These are phyloP conservation scores for Didymella sp. DNA, from an alignment of 2,329 filamentous ascomycete genomes.

Conservation along the genomic window DNA sequence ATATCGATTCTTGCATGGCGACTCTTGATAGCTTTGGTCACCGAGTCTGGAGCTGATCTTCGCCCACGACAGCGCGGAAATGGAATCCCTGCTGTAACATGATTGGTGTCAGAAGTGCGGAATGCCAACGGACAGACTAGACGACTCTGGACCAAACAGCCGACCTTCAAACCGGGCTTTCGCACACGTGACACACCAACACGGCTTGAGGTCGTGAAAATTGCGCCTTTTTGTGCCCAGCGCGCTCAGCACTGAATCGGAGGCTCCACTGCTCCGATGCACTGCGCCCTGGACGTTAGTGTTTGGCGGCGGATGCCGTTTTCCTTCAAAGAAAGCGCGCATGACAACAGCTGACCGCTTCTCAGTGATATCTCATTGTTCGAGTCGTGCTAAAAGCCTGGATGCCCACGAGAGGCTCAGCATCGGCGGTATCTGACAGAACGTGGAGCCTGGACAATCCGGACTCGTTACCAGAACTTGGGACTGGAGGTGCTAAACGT, in stretches of 20 bases:
- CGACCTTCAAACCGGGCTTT: slow-evolving; percentile 29
- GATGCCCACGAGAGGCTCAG: slow-evolving; percentile 8
- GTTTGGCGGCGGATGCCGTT: slow-evolving; percentile 14
- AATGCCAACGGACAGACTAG: slow-evolving; percentile 27
- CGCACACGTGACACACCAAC: slow-evolving; percentile 30
- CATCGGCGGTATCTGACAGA: slow-evolving; percentile 4
- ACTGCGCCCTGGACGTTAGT: slow-evolving; percentile 17
- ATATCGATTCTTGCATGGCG: slow-evolving; percentile 17
- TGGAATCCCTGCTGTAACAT: slow-evolving; percentile 34
- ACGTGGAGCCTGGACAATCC: slow-evolving; percentile 6
- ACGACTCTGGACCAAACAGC: slow-evolving; percentile 33
- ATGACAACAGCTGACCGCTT: slow-evolving; percentile 9
- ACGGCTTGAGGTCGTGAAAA: slow-evolving; percentile 18
- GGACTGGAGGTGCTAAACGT: slow-evolving; percentile 12
- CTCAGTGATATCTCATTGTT: neutral
- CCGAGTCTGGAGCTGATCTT: slow-evolving; percentile 27
- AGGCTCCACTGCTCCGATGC: slow-evolving; percentile 31
- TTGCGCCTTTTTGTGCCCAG: slow-evolving; percentile 28
- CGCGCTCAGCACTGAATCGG: slow-evolving; percentile 22
- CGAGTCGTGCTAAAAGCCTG: neutral
- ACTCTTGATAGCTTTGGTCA: neutral
- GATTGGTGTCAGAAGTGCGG: slow-evolving; percentile 35
- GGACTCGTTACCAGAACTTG: slow-evolving; percentile 5
- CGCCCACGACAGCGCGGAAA: slow-evolving; percentile 31
- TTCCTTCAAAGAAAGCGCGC: slow-evolving; percentile 1